Evolutionary conservation across 352 stramenopile genomes (phyloP).

Genomic region (Phytophthora macrochlamydospora): DNA sequence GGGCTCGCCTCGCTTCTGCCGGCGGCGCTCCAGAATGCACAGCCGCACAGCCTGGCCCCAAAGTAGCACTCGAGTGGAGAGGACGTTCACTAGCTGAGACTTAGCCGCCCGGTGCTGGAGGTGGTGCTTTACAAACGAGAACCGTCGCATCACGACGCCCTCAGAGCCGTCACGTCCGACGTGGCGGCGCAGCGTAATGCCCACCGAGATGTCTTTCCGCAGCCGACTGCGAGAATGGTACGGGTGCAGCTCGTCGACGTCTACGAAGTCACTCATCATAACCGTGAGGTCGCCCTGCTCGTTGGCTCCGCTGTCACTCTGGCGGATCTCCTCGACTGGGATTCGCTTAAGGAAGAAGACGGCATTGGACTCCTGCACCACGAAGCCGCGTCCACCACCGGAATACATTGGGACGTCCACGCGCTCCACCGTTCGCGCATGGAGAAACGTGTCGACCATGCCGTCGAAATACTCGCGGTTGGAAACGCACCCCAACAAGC

Average conservation of each 20-base stretch:
- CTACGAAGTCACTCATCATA: conserved; percentile 61
- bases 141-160: conserved; percentile 65
- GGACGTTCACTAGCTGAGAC: conserved; percentile 59
- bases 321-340: conserved; percentile 8
- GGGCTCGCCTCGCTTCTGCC: conserved; percentile 31
- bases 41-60: conserved; percentile 66
- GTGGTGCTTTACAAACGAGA: conserved; percentile 73
- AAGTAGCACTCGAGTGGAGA: conserved; percentile 69
- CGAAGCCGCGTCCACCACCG: conserved; percentile 41
- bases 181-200: conserved; percentile 50
- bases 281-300: conserved; percentile 40
- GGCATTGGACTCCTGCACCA: conserved; percentile 70
- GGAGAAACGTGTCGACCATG: conserved; percentile 54
- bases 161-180: conserved; percentile 38
- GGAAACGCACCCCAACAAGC: conserved; percentile 57
- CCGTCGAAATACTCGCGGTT: conserved; percentile 74
- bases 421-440: conserved; percentile 65
- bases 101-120: conserved; percentile 45
- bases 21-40: conserved; percentile 49
- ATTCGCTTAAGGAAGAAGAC: conserved; percentile 62
- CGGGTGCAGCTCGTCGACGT: conserved; percentile 66
- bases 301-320: conserved; percentile 15
- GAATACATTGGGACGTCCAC: conserved; percentile 52
- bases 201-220: conserved; percentile 64
- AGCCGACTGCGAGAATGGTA: conserved; percentile 50